Evolutionary conservation across 2,329 filamentous ascomycete genomes (phyloP), one percentile per base, ranked within the genome.

Genomic region (Phialophora expanda): DNA sequence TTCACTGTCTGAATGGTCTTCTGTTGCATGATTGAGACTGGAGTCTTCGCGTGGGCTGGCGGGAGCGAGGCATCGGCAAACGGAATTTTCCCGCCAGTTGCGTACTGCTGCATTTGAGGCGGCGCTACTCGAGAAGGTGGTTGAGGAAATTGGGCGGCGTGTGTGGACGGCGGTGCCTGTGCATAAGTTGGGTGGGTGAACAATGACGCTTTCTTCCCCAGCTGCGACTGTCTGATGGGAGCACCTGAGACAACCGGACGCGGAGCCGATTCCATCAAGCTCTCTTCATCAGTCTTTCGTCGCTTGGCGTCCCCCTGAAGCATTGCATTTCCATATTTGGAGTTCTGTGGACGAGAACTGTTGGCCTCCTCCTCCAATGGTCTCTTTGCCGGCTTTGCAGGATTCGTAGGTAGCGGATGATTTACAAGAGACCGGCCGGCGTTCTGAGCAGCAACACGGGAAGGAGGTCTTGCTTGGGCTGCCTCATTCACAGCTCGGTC

Each of bases 61-160:
- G 1, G 90, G 89, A 17, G 90, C 91, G 81, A 86, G 66, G 87
- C 87, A 22, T 93, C 86, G 6, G 92, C 92, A 75, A 97, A 97
- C 2, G 92, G 91, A 71, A 97, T 97, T 30, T 90, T 88, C n/a
- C 88, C 91, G 78, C 66, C 64, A 28, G 90, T 96, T 7, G 92
- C 91, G 66, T 94, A 89, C 75, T 94, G 91, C n/a, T 90, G 87
- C 87, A 94, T 93, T 72, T 95, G 92, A 74, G 93, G 82, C 1
- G 90, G 90, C 73, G 93, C 89, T 0, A 82, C 84, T 44, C 90
- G 86, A 70, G 85, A 82, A 53, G 79, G 83, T 72, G 87, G 85
- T 70, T 91, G 89, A 73, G 92, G 90, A 22, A 84, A 82, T 14
- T 73, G 74, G 86, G 88, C 57, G 90, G 84, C 0, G 86, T 87